These are phyloP conservation scores for Pseudogymnoascus sp. DNA, from an alignment of 2,329 filamentous ascomycete genomes.

Conservation along the genomic window DNA sequence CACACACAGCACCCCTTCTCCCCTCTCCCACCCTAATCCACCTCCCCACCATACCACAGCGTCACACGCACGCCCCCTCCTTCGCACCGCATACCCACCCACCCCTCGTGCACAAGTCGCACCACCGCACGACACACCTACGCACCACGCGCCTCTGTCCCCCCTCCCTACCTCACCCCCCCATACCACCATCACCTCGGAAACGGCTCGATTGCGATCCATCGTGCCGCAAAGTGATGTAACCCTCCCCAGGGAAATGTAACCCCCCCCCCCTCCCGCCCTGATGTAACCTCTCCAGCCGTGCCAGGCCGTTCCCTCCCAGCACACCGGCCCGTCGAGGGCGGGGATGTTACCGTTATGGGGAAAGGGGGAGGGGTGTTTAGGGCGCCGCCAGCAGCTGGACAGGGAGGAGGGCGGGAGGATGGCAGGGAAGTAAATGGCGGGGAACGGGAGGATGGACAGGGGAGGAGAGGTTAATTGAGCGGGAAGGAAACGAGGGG, in stretches of 20 bases:
- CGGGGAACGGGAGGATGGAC: neutral
- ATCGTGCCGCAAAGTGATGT: neutral
- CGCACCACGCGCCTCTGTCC: too few species aligned
- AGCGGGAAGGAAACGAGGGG: neutral
- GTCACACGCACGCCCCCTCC: too few species aligned
- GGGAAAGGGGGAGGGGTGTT: neutral
- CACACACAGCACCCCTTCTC: too few species aligned
- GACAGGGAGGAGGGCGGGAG: neutral
- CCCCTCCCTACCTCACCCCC: too few species aligned
- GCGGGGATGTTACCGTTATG: neutral
- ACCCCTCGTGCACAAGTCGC: too few species aligned
- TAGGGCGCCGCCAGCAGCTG: neutral
- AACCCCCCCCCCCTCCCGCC: neutral
- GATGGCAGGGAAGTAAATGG: neutral
- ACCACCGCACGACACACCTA: too few species aligned
- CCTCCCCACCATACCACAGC: too few species aligned
- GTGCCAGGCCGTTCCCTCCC: neutral
- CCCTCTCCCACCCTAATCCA: too few species aligned
- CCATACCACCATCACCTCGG: neutral
- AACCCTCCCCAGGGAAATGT: neutral
- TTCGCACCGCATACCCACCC: too few species aligned
- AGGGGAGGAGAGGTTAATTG: neutral
- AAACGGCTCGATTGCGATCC: neutral
- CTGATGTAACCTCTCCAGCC: neutral
- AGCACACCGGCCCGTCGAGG: neutral